phyloP scores from a whole-genome alignment of 2,329 filamentous ascomycete genomes.

The Botrytis deweyae region DNA sequence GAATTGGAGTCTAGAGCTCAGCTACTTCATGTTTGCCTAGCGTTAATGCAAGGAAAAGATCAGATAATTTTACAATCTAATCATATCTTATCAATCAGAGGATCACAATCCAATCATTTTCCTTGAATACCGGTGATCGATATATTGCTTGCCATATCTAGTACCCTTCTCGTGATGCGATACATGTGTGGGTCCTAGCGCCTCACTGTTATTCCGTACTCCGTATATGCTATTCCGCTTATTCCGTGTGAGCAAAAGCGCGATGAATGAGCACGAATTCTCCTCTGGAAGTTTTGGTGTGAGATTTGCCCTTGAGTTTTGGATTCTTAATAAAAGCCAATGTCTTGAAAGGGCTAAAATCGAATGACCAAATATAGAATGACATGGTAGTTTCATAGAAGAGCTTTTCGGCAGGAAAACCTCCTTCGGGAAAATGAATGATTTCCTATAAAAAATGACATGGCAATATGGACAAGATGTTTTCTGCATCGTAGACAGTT shows the following conservation, averaged over 20 bases:
- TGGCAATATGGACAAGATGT: not conserved
- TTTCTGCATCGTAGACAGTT: not conserved
- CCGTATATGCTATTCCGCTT: not conserved
- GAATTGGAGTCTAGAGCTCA: not conserved
- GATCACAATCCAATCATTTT: not conserved
- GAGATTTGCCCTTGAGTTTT: not conserved
- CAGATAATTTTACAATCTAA: not conserved
- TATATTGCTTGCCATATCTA: not conserved
- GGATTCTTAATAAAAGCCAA: not conserved
- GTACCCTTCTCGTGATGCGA: too few relatives aligned
- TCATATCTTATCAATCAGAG: conserved; percentile 14
- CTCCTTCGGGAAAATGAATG: not conserved
- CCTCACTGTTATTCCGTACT: not conserved
- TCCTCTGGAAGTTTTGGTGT: not conserved
- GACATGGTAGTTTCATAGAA: not conserved
- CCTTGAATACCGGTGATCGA: not conserved
- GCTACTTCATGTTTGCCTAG: not conserved
- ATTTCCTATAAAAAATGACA: not conserved
- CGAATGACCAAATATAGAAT: not conserved
- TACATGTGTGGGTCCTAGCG: not conserved
- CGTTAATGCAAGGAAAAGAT: not conserved
- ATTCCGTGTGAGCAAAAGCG: not conserved
- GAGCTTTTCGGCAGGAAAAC: not conserved
- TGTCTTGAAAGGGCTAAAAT: not conserved
- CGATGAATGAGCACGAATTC: not conserved